phyloP scores from a whole-genome alignment of 75 land plant species.

The Gnetum montanum region DNA sequence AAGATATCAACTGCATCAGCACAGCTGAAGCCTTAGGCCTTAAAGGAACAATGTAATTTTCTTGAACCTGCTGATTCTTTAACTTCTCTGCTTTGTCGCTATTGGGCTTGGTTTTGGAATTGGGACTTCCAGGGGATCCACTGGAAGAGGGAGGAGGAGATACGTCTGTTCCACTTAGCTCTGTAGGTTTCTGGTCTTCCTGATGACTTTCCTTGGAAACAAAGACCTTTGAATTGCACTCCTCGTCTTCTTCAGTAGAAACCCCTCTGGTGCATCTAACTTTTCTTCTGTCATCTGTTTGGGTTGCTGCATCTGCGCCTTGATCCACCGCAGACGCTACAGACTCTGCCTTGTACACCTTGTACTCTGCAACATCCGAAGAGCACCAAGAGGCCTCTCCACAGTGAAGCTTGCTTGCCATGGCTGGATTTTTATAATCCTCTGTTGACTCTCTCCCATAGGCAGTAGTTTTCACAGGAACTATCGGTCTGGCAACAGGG shows the following conservation, averaged over 20 bases:
- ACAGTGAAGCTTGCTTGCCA: conserved; percentile 4
- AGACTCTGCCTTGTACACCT: conserved; percentile 51
- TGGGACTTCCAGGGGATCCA: conserved; percentile 50
- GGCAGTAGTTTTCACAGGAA: neutral
- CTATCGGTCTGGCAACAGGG: neutral
- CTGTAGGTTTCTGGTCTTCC: conserved; percentile 13
- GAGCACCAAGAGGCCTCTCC: conserved; percentile 47
- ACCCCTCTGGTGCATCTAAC: conserved; percentile 39
- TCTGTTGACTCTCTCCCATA: neutral
- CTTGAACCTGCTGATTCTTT: neutral
- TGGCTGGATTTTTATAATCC: neutral
- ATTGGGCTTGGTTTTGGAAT: conserved; percentile 53
- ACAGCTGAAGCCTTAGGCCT: conserved; percentile 36
- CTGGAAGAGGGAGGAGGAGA: conserved; percentile 75
- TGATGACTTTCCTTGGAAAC: neutral
- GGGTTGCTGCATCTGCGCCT: conserved; percentile 54
- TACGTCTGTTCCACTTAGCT: conserved; percentile 45
- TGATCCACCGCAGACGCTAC: conserved; percentile 5
- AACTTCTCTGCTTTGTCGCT: conserved; percentile 12
- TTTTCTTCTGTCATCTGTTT: conserved; percentile 48
- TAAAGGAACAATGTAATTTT: neutral
- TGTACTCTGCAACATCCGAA: conserved; percentile 49
- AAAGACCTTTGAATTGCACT: conserved; percentile 6
- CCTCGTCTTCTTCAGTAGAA: conserved; percentile 48
- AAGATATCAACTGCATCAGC: conserved; percentile 64